Evolutionary conservation across 768 basidiomycete genomes (phyloP), one percentile per base, ranked within the genome.

Genomic region (Psilocybe azurescens): DNA sequence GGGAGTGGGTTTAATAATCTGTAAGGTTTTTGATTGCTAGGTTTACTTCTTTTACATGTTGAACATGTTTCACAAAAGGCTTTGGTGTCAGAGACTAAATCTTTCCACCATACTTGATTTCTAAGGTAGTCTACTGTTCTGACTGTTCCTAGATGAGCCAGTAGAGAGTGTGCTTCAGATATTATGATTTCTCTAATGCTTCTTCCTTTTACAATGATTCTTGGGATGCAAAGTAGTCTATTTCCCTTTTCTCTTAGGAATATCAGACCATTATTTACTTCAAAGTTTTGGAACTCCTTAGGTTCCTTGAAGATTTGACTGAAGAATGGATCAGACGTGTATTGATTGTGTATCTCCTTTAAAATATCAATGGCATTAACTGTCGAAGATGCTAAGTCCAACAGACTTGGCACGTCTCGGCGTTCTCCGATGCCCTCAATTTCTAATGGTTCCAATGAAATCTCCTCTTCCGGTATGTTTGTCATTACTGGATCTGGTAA

Each of bases 81-180:
- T 4, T 69, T 53, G 0, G 73, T 62, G 30, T 81, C 77, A 0
- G 33, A 5, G 0, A 64, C 69, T 56, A 81, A 75, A 0, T 69
- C 58, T n/a, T 74, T 74, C 80, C 80, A 80, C 78, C 79, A 81
- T 0, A 79, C 73, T 6, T 76, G 60, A 24, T 78, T 70, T 4
- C 69, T 47, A 0, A 81, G 65, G 33, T 75, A 77, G 1, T 59
- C 38, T 0, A 79, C 14, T 0, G 78, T 81, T 57, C 80, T 81
- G 1, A 9, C 30, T 0, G 64, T 29, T 1, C 80, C 77, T 0
- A 81, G 57, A 52, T 81, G 81, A 0, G 78, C 80, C 1, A 81
- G 54, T 0, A n/a, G n/a, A 81, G 6, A 0, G 76, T 81, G 80
- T 0, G 77, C 78, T 32, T 80, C 76, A 0, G 61, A 61, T 0